Evolutionary conservation across 148 eudicot species (phyloP).

Genomic region (Rhododendron kiyosumense): DNA sequence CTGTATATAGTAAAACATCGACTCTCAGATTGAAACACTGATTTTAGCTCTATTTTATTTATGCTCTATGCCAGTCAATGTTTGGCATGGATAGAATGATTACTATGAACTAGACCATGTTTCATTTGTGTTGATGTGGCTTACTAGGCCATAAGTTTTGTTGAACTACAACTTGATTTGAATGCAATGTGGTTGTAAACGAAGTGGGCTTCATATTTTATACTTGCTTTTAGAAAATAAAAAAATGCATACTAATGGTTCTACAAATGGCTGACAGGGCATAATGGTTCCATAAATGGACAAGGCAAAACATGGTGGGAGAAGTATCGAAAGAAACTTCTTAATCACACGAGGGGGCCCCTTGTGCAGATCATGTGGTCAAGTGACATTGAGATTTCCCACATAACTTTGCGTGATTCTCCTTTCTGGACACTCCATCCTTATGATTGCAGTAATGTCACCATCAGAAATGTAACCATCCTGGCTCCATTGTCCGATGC

Average conservation of each 20-base stretch:
- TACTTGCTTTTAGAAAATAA: neutral
- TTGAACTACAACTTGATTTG: neutral
- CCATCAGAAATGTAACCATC: constrained; percentile 69
- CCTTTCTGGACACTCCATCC: constrained; percentile 99
- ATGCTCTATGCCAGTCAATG: neutral
- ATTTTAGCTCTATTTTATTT: neutral
- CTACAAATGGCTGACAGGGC: constrained; percentile 45
- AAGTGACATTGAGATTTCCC: constrained; percentile 63
- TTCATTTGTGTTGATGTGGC: neutral
- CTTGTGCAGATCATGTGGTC: constrained; percentile 98
- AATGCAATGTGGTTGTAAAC: neutral
- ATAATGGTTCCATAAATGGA: constrained; percentile 95
- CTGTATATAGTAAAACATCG: neutral
- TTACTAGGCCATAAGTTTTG: neutral
- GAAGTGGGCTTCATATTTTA: neutral
- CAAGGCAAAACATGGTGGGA: constrained; percentile 96
- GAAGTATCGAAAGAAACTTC: constrained; percentile 64
- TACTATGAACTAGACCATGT: neutral
- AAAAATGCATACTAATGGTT: neutral
- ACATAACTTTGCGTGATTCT: constrained; percentile 81
- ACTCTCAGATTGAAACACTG: neutral
- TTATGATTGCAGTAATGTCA: constrained; percentile 89
- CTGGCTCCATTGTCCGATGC: constrained; percentile 74
- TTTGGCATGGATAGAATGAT: neutral
- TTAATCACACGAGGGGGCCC: constrained; percentile 93